Evolutionary conservation across 108 stramenopile species (phyloP), one percentile per base, ranked within the genome.

Genomic region (Chaetoceros tenuissimus): DNA sequence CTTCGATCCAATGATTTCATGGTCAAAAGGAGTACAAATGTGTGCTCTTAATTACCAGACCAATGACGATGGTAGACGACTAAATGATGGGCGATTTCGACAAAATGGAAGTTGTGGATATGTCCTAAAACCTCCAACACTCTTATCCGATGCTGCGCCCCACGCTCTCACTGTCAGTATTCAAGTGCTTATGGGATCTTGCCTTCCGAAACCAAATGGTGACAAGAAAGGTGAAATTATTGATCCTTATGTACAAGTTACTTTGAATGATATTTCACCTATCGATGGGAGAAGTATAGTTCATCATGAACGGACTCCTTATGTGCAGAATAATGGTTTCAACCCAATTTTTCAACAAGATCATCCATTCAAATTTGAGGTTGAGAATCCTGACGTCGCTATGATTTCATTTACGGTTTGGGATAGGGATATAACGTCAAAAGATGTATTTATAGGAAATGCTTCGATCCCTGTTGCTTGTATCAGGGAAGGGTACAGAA

Each of bases 41-140:
- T 94, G 94, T 31, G 91, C 95, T 5, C 69, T 98, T 31, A 98
- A 98, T 70, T 94, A 87, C 58, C 97, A 98, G 59, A 90, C 94
- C 0, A 31, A 67, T 34, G 91, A 89, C 51, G 47, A 71, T 18
- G 59, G 80, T 5, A 68, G 95, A 62, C 57, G 69, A 21, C 49
- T 95, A 21, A 96, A 98, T 66, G 85, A 93, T 72, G 97, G 94
- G 21, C 66, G 74, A 5, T 98, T 96, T 63, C 72, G 71, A 24
- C 82, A 94, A 49, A 87, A 87, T 60, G 94, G 92, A 1, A 60
- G 63, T 8, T 86, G 88, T 49, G 98, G 98, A 3, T 99, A 99
- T 61, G 64, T 99, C 2, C 67, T 71, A 7, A 97, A 97, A 68
- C 90, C 95, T 24, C 27, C 25, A 3, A 71, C 60, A 58, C 28